Base-by-base conservation (phyloP, 2,329 filamentous ascomycete species). In the Phyllachora maydis region DNA sequence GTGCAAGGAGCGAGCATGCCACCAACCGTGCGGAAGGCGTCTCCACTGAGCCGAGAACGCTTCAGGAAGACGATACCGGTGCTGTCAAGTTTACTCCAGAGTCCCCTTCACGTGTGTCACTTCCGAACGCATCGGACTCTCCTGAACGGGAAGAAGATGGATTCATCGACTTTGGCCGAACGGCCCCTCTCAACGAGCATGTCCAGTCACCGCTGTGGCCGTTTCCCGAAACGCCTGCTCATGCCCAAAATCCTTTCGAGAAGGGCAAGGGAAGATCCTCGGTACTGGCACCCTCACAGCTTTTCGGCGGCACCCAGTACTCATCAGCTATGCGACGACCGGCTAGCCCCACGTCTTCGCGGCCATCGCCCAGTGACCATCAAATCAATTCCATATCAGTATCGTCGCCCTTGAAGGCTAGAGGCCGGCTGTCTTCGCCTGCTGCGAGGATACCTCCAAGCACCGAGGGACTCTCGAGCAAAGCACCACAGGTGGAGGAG, bases 261-360 rank as follows among this genome's bases (percentile, higher is more conserved):
- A 38, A 41, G 38, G 45, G 30, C 32, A 41, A 24, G 38, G 15
- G 15, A 14, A n/a, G 12, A n/a, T 41, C 26, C 32, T 42, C 27
- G 28, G 38, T 42, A 33, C 47, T 49, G 36, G 44, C 32, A 25
- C 48, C 37, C 35, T 56, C 59, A 6, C 61, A 68, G 35, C 44
- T 68, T 6, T 68, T 68, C 32, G 51, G 47, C 1, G 54, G 58
- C 31, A 66, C 63, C 1, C 63, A 63, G 30, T 46, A 46, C 16
- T 65, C 63, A 2, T 65, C 62, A 2, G 59, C 50, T 2, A 35
- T 53, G 10, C 62, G 55, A 33, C 47, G 25, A 8, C 26, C 45
- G 13, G 39, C 46, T 21, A 67, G 60, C 28, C 63, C 63, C 11
- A 66, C 62, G 1, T 66, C 60, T 2, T 67, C 62, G 2, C 49